These are phyloP conservation scores for Podaxis rugospora DNA, from an alignment of 768 basidiomycete species.

Conservation along the genomic window DNA sequence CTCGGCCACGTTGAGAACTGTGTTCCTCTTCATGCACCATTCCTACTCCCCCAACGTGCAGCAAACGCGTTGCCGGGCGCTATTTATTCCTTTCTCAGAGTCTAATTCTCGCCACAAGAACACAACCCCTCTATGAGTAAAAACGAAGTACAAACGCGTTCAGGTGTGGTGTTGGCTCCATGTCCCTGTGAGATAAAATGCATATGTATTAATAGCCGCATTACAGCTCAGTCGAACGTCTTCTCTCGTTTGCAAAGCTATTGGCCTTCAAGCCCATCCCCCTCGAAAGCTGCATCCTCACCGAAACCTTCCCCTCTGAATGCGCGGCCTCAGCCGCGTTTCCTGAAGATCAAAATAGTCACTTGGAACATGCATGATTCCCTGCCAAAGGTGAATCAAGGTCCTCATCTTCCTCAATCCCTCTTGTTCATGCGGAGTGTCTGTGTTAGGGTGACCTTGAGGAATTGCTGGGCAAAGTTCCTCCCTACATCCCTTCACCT, in stretches of 20 bases:
- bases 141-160: background rate
- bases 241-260: conserved; percentile 4
- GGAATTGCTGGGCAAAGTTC: conserved; percentile 64
- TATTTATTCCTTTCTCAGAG: background rate
- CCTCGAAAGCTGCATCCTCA: background rate
- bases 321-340: background rate
- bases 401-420: background rate
- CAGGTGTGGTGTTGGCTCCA: background rate
- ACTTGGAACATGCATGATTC: conserved; percentile 90
- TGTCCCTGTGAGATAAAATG: background rate
- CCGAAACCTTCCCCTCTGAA: background rate
- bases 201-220: background rate
- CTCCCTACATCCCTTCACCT: conserved; percentile 30
- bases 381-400: conserved; percentile 55
- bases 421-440: background rate
- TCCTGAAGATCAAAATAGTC: conserved; percentile 61
- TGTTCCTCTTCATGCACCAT: background rate
- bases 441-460: conserved; percentile 61
- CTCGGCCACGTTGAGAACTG: background rate
- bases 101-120: background rate
- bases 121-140: background rate
- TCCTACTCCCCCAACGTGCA: background rate
- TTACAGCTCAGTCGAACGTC: background rate
- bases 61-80: conserved; percentile 7
- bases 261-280: conserved; percentile 1